A percentile compares a stretch with the other conserved stretches of the same genome.
Evolutionary conservation across 257 asterid genomes (phyloP).

Genomic region (Capsicum baccatum): DNA sequence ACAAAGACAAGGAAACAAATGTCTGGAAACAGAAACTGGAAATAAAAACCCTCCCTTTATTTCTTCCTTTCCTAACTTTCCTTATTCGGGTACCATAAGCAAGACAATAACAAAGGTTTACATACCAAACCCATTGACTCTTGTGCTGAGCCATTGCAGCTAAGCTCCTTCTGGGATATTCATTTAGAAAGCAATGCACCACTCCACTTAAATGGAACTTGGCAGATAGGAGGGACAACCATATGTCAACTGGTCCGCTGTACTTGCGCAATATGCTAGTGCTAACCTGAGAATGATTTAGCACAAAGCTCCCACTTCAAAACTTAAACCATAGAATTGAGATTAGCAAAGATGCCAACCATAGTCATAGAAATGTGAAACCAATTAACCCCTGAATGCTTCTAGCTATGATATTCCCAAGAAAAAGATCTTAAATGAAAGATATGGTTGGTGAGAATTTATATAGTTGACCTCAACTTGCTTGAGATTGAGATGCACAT

Average conservation of each 20-base stretch:
- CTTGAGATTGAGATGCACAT: neutral
- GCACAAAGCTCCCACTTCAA: neutral
- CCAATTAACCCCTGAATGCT: neutral
- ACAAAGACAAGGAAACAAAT: neutral
- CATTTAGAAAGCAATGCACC: conserved; percentile 66
- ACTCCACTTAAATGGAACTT: conserved; percentile 40
- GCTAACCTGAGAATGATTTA: conserved; percentile 57
- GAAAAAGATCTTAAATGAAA: neutral
- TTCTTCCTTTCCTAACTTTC: neutral
- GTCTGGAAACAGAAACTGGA: neutral
- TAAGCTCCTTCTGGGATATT: conserved; percentile 62
- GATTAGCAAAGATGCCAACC: neutral
- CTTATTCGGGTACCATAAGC: neutral
- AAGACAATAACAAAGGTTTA: conserved; percentile 17
- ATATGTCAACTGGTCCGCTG: conserved; percentile 75
- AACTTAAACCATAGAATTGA: neutral
- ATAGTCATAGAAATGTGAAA: conserved; percentile 23
- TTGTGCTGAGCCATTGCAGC: conserved; percentile 89
- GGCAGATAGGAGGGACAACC: conserved; percentile 65
- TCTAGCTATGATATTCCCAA: conserved; percentile 4
- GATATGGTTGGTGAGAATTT: neutral
- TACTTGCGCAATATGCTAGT: conserved; percentile 76
- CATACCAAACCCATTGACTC: conserved; percentile 96
- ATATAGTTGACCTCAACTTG: neutral
- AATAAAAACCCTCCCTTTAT: neutral